phyloP scores from a whole-genome alignment of 331 rosid genomes.

The Acacia pycnantha region DNA sequence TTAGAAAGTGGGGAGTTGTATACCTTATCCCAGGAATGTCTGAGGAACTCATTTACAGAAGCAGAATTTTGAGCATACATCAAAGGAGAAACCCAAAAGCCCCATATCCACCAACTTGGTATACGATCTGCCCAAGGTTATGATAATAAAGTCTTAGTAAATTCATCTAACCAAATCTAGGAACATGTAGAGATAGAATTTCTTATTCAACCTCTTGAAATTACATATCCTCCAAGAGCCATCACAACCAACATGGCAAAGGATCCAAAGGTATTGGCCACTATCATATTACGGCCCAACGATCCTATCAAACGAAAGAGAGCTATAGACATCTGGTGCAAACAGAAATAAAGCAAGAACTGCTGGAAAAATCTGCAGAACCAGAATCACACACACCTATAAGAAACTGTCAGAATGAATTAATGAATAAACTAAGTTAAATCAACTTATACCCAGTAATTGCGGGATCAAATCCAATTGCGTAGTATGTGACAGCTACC shows the following conservation, averaged over 20 bases:
- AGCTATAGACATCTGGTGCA: conserved; percentile 96
- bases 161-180: conserved; percentile 21
- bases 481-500: conserved; percentile 90
- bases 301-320: conserved; percentile 98
- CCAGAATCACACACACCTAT: conserved; percentile 24
- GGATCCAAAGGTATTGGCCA: conserved; percentile 96
- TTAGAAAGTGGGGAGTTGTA: conserved; percentile 2
- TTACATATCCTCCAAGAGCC: conserved; percentile 93
- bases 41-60: conserved; percentile 91
- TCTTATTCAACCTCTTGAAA: conserved; percentile 71
- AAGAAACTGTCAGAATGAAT: conserved; percentile 27
- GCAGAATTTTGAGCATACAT: conserved; percentile 97
- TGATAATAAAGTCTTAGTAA: conserved; percentile 21
- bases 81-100: conserved; percentile 98
- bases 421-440: conserved; percentile 20
- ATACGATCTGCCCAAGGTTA: conserved; percentile 57
- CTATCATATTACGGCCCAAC: conserved; percentile 95
- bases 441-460: conserved; percentile 58
- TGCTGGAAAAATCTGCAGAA: conserved; percentile 81
- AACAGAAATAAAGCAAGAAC: conserved; percentile 73
- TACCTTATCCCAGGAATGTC: conserved; percentile 98
- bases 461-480: conserved; percentile 91
- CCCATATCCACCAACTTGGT: conserved; percentile 99
- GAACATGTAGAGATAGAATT: conserved; percentile 28
- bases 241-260: conserved; percentile 98